Conservation (phyloP, 2,329 filamentous ascomycete genomes). For the Fusarium burgessii region DNA sequence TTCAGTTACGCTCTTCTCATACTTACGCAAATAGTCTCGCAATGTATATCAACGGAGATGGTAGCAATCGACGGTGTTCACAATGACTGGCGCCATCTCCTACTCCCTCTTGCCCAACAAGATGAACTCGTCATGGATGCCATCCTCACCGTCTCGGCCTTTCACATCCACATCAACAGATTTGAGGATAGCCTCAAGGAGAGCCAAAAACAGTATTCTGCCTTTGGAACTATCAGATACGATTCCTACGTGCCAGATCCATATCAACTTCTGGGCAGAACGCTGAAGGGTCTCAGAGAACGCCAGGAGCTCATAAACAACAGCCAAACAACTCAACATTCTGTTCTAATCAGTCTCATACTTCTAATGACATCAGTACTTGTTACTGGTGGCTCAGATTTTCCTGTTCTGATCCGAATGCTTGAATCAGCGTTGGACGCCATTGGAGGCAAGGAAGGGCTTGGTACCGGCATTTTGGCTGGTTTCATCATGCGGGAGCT, state of each 20-base stretch:
- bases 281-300: slow-evolving; percentile 29
- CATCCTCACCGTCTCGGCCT: slow-evolving; percentile 35
- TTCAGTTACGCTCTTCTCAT: accelerated
- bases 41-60: slow-evolving; percentile 43
- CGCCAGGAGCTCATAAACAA: slow-evolving; percentile 30
- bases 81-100: slow-evolving; percentile 43
- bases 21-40: slow-evolving; percentile 21
- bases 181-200: background rate
- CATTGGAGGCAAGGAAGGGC: slow-evolving; percentile 38
- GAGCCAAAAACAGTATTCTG: background rate
- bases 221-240: background rate
- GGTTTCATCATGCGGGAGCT: slow-evolving; percentile 44
- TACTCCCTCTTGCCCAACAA: slow-evolving; percentile 39
- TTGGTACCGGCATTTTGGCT: slow-evolving; percentile 35
- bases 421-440: slow-evolving; percentile 45
- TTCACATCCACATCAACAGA: slow-evolving; percentile 33
- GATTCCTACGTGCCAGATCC: slow-evolving; percentile 24
- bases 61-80: slow-evolving; percentile 43
- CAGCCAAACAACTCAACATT: slow-evolving; percentile 27
- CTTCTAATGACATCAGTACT: slow-evolving; percentile 42
- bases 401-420: slow-evolving; percentile 44
- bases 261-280: slow-evolving; percentile 26
- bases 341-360: slow-evolving; percentile 41
- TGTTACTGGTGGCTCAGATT: slow-evolving; percentile 46
- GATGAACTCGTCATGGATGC: slow-evolving; percentile 41